Evolutionary conservation across 345 rosid species (phyloP).

Genomic region (Lepidium aucheri): DNA sequence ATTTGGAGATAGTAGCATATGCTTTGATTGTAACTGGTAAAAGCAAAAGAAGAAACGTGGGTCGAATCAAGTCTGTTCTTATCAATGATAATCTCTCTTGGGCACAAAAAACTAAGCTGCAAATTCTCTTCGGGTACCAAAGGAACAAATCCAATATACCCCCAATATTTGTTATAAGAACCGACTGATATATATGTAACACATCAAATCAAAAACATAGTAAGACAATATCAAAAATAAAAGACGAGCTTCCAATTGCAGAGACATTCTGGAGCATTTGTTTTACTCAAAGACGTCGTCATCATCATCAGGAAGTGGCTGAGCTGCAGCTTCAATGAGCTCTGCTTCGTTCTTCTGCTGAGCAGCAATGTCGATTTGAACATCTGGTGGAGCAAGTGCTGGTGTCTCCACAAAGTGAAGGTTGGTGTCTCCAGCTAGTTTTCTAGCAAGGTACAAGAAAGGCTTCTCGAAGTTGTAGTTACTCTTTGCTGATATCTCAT

Average conservation of each 20-base stretch:
- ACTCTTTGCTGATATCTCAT: slow-evolving; percentile 91
- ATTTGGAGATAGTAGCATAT: too few species aligned
- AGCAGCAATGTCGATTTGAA: slow-evolving; percentile 66
- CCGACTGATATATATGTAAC: not conserved
- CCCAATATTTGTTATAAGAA: not conserved
- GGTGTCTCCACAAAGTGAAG: slow-evolving; percentile 94
- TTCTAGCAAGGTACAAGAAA: slow-evolving; percentile 82
- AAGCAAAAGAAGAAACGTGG: not conserved
- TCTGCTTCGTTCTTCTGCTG: slow-evolving; percentile 34
- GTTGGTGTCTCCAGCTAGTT: slow-evolving; percentile 58
- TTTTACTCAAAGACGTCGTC: slow-evolving; percentile 26
- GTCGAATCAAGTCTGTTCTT: not conserved
- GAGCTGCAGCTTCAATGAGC: not conserved
- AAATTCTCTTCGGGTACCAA: not conserved
- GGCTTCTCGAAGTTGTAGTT: slow-evolving; percentile 95
- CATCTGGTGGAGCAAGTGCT: slow-evolving; percentile 93
- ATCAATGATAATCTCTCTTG: not conserved
- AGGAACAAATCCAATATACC: not conserved
- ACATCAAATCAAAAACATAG: not conserved
- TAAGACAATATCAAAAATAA: not conserved
- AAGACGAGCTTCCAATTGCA: not conserved
- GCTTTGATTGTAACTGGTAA: not conserved
- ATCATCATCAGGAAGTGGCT: slow-evolving; percentile 32
- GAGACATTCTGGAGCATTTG: not conserved
- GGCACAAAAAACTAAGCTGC: not conserved